Conservation (phyloP, 1,284 basidiomycete genomes). For the Filobasidium uniguttulatum region DNA sequence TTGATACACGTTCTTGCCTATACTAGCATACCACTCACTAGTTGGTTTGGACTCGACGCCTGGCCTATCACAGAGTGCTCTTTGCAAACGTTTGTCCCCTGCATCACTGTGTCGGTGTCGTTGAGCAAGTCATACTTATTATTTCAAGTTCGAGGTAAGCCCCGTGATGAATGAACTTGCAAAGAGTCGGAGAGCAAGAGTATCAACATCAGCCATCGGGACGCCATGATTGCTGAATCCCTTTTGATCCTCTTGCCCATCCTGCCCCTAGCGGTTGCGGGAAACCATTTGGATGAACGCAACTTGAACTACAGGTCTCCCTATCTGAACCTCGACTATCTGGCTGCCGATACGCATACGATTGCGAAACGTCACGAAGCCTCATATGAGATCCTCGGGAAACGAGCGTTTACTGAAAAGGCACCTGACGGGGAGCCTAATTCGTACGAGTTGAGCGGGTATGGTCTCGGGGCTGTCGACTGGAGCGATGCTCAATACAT, state of each 20-base stretch:
- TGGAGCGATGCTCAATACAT: conserved; percentile 22
- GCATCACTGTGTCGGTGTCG: no score
- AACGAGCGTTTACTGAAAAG: conserved; percentile 10
- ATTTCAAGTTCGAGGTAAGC: no score
- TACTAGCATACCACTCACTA: no score
- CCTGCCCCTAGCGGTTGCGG: conserved; percentile 6
- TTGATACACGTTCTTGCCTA: no score
- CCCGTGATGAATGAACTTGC: no score
- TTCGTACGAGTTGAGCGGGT: conserved; percentile 16
- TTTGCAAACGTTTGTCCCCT: no score
- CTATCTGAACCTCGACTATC: conserved; percentile 17
- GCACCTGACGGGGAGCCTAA: conserved; percentile 14
- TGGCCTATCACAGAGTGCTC: no score
- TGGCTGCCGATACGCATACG: conserved; percentile 16
- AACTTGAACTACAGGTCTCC: conserved; percentile 25
- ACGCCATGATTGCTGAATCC: background rate
- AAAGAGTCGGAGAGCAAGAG: no score
- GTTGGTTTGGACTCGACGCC: no score
- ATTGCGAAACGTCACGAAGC: conserved; percentile 17
- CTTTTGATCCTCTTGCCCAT: conserved; percentile 5
- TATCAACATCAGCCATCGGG: no score
- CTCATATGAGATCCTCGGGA: conserved; percentile 12
- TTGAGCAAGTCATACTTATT: no score
- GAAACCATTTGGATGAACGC: conserved; percentile 11
- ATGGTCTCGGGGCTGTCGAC: conserved; percentile 16